Evolutionary conservation across 2,329 filamentous ascomycete species (phyloP), one percentile per base, ranked within the genome.

Genomic region (Sarocladium oryzae): DNA sequence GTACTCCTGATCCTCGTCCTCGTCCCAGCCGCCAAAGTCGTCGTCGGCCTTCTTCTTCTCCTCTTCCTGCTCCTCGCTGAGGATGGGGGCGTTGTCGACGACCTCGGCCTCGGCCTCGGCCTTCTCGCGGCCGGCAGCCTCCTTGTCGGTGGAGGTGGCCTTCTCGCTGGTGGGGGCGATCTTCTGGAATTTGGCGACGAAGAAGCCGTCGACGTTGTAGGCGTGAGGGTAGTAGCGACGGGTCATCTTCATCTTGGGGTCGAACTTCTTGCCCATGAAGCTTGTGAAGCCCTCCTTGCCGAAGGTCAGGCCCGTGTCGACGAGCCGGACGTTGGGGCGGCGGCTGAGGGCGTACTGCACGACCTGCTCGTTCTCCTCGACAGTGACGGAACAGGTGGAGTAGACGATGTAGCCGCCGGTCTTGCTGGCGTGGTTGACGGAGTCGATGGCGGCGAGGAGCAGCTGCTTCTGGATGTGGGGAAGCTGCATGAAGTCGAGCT

Each of bases 171-270:
- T 88, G 2, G 89, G 86, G 0, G 83, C 92, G 15, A 82, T 82
- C 78, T 99, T 99, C 71, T 95, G 91, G 72, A 99, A 87, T 70
- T 99, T 99, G 63, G 90, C 89, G 55, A 99, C 93, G 66, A 90
- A 99, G 83, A 99, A 99, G 57, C 93, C 93, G 67, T 97, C 93
- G 30, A 99, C 90, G 71, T 96, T 96, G 74, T 93, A 89, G 18
- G 86, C 81, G 66, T 96, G 89, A 1, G 90, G 89, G 70, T 95
- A 96, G 74, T 89, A 96, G 52, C 91, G 78, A 57, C 89, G 77
- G 15, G 90, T 91, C 65, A 91, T 75, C 63, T 86, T 88, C 74
- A 99, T 82, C 58, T 82, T 87, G 5, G 86, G 79, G 65, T 95
- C 87, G 71, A 99, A 99, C 54, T 81, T 83, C 77, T 97, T 97